Conservation (phyloP, 2,329 filamentous ascomycete species). For the Clonostachys solani region DNA sequence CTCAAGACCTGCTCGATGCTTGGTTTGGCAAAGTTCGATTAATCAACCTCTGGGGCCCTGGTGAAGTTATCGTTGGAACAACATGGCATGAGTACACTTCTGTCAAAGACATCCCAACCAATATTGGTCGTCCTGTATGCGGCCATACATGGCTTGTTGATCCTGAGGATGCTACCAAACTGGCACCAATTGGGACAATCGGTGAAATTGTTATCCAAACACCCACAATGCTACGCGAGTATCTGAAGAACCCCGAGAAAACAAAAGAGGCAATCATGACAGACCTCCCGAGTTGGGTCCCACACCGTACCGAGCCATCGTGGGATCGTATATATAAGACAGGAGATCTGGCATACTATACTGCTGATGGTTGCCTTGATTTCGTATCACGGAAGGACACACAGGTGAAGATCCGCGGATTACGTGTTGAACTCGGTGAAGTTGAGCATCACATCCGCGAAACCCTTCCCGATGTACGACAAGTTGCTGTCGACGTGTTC, state of each 20-base stretch:
- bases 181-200: slow-evolving; percentile 2
- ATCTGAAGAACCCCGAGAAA: slow-evolving; percentile 29
- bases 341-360: background rate
- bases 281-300: slow-evolving; percentile 1
- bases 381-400: slow-evolving; percentile 1
- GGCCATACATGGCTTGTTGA: slow-evolving; percentile 10
- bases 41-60: slow-evolving; percentile 10
- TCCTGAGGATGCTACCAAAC: slow-evolving; percentile 5
- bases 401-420: slow-evolving; percentile 49
- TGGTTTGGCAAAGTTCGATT: slow-evolving; percentile 7
- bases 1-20: slow-evolving; percentile 4
- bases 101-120: background rate
- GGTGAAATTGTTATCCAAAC: slow-evolving; percentile 10
- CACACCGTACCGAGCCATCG: no score
- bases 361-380: background rate
- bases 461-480: background rate
- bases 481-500: slow-evolving; percentile 5
- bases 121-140: slow-evolving; percentile 2
- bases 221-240: slow-evolving; percentile 39
- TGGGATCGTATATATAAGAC: slow-evolving; percentile 9
- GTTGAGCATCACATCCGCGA: slow-evolving; percentile 2
- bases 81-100: slow-evolving; percentile 2
- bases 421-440: slow-evolving; percentile 35
- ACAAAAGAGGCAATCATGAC: slow-evolving; percentile 14
- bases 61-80: slow-evolving; percentile 5